phyloP scores from a whole-genome alignment of 2,329 filamentous ascomycete species.

The Pestalotiopsis fici region DNA sequence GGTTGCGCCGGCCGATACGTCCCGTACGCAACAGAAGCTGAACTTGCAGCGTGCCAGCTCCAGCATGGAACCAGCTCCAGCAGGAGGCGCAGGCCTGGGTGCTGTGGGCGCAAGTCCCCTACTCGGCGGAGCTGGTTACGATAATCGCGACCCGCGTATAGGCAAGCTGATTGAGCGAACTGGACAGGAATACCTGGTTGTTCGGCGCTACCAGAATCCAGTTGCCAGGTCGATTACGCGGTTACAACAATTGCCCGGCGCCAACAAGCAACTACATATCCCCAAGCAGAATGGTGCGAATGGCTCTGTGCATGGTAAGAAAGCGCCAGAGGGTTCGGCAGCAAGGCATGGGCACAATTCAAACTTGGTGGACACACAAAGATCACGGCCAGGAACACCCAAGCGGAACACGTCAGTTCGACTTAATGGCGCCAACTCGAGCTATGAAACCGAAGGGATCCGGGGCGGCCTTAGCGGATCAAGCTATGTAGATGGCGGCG shows the following conservation, averaged over 20 bases:
- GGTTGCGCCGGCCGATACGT: slow-evolving; percentile 53
- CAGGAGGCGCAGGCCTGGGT: slow-evolving; percentile 35
- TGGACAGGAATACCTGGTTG: slow-evolving; percentile 73
- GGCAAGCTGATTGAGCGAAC: slow-evolving; percentile 68
- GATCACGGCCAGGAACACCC: slow-evolving; percentile 31
- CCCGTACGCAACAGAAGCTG: slow-evolving; percentile 74
- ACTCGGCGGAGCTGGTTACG: slow-evolving; percentile 56
- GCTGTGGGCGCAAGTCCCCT: slow-evolving; percentile 46
- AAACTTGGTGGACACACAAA: slow-evolving; percentile 34
- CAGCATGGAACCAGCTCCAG: slow-evolving; percentile 65
- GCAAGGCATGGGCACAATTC: slow-evolving; percentile 38
- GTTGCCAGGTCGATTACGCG: slow-evolving; percentile 63
- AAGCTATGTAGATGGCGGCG: slow-evolving; percentile 47
- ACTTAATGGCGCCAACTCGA: slow-evolving; percentile 41
- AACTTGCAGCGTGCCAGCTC: slow-evolving; percentile 75
- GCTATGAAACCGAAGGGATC: slow-evolving; percentile 48
- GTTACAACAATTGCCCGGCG: slow-evolving; percentile 52
- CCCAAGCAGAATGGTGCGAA: slow-evolving; percentile 36
- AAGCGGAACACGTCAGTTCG: slow-evolving; percentile 37
- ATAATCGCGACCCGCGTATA: slow-evolving; percentile 63
- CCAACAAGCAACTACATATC: slow-evolving; percentile 52
- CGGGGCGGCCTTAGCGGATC: slow-evolving; percentile 47
- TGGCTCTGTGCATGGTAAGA: slow-evolving; percentile 30
- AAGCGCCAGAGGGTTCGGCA: slow-evolving; percentile 22
- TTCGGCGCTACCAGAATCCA: slow-evolving; percentile 71